A percentile compares a stretch with the other conserved stretches of the same genome.
These are phyloP conservation scores for Penicillium verhagenii DNA, from an alignment of 495 filamentous ascomycete genomes.

Conservation along the genomic window DNA sequence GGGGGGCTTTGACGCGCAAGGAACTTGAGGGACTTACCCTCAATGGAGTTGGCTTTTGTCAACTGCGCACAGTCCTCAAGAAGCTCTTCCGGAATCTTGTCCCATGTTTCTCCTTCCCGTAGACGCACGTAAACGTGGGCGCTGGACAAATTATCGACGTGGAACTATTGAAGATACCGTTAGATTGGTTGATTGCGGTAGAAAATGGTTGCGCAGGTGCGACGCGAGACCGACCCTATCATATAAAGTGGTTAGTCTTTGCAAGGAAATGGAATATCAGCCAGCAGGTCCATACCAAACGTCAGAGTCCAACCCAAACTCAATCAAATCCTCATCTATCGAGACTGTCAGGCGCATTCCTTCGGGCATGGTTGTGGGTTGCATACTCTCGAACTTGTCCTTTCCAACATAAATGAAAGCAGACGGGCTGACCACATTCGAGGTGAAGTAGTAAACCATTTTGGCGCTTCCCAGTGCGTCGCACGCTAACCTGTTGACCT, in stretches of 20 bases:
- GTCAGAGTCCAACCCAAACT: slow-evolving; percentile 89
- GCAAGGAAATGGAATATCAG: background rate
- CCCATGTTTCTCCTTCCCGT: slow-evolving; percentile 80
- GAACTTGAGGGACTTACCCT: slow-evolving; percentile 55
- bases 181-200: slow-evolving; percentile 13
- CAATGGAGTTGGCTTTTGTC: slow-evolving; percentile 98
- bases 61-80: slow-evolving; percentile 87
- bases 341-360: slow-evolving; percentile 20
- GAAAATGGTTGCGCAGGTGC: slow-evolving; percentile 6
- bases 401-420: slow-evolving; percentile 95
- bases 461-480: slow-evolving; percentile 11
- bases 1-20: background rate
- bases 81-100: slow-evolving; percentile 70
- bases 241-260: slow-evolving; percentile 7
- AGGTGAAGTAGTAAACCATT: slow-evolving; percentile 98
- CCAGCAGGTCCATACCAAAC: slow-evolving; percentile 65
- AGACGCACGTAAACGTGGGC: slow-evolving; percentile 94
- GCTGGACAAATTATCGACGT: slow-evolving; percentile 95
- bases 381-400: slow-evolving; percentile 96
- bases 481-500: background rate
- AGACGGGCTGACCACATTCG: slow-evolving; percentile 68
- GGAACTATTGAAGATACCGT: slow-evolving; percentile 73
- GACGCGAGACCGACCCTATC: slow-evolving; percentile 37
- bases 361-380: slow-evolving; percentile 8
- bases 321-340: slow-evolving; percentile 93